Conservation (phyloP, 805 yeast genomes). For the Dipodascus geniculatus region DNA sequence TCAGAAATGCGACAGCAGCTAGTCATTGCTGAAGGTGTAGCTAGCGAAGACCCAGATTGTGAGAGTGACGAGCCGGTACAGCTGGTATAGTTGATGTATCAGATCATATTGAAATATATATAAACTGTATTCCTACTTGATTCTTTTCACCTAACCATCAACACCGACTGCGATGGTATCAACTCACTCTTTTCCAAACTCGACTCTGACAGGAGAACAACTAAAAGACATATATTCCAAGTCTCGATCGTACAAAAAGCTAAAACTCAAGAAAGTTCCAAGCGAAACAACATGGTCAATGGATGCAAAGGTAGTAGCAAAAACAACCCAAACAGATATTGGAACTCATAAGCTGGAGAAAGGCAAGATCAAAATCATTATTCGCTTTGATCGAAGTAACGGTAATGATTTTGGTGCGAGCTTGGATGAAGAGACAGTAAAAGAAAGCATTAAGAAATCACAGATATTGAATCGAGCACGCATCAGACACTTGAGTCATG, state of each 20-base stretch:
- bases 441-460: background rate
- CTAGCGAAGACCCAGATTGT: too few species aligned
- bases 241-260: too few species aligned
- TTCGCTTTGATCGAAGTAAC: background rate
- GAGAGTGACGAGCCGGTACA: too few species aligned
- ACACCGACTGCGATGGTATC: too few species aligned
- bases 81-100: too few species aligned
- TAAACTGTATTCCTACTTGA: too few species aligned
- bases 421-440: background rate
- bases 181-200: background rate
- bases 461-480: background rate
- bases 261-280: background rate
- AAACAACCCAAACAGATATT: background rate
- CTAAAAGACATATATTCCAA: background rate
- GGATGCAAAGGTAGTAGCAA: background rate
- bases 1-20: too few species aligned
- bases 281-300: background rate
- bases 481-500: too few species aligned
- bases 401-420: background rate
- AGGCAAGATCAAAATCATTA: background rate
- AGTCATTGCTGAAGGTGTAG: too few species aligned
- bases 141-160: too few species aligned
- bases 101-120: too few species aligned
- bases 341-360: background rate
- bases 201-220: background rate